Base-by-base conservation (phyloP, 2,329 filamentous ascomycete genomes). In the Clarireedia monteithiana region DNA sequence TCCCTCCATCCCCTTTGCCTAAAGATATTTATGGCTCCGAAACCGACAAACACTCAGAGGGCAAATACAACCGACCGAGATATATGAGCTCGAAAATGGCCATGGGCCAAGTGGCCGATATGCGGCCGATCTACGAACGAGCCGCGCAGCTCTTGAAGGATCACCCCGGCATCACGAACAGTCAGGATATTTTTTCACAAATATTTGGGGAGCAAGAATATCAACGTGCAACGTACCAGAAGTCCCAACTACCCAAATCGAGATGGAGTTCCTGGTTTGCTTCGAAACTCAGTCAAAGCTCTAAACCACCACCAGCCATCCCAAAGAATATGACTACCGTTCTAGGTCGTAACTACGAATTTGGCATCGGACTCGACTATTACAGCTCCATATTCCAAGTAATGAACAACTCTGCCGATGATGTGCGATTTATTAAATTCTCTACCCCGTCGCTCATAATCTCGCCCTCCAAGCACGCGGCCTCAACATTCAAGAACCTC, bases 141-240 rank as follows among this genome's bases (percentile, higher is more conserved):
- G 60, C 58, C 1, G 26, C 27, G 5, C 51, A 65, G 15, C 54
- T 63, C 7, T 48, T 34, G 6, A 27, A 49, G 39, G 15, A n/a
- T 14, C 9, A 6, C 3, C 34, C 55, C 1, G n/a, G 50, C 9
- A 48, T 53, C 34, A 27, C 17, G 3, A 47, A 39, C 4, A 58
- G 42, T 9, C 63, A 65, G 48, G 20, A 60, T 6, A 20, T 62
- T n/a, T 72, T 82, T 52, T 72, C 75, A 4, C 73, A 77, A 56
- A 73, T 82, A 42, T 81, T 75, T 55, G 77, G 75, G 23, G 72
- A 76, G 46, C 79, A 82, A 63, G 78, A 81, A 64, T 74, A 74
- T 48, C 66, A 74, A 46, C 71, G 80, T 36, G n/a, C 42, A 2
- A n/a, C 17, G 17, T 42, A n/a, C 15, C 15, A 42, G 24, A 14